These are phyloP conservation scores for Phyllachora maydis DNA, from an alignment of 2,329 filamentous ascomycete species.

Conservation along the genomic window DNA sequence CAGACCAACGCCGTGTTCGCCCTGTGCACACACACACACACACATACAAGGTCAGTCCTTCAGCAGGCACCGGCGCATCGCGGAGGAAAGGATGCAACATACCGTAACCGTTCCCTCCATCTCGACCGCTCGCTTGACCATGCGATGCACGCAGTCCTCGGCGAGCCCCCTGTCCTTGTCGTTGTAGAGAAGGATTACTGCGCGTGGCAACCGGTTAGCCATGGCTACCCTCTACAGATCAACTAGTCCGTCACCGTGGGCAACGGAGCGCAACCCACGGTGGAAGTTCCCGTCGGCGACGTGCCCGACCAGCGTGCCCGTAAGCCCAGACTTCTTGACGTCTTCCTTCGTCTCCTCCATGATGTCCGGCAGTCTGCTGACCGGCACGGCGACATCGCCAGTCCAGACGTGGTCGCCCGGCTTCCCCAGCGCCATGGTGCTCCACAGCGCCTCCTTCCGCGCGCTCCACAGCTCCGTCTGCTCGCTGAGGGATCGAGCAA, in stretches of 20 bases:
- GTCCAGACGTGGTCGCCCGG: constrained; percentile 63
- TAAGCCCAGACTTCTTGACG: constrained; percentile 51
- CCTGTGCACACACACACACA: too few relatives aligned
- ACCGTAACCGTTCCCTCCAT: constrained; percentile 68
- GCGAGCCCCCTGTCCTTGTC: constrained; percentile 45
- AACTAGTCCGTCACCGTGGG: too few relatives aligned
- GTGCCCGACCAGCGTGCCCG: constrained; percentile 51
- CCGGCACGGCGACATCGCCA: constrained; percentile 68
- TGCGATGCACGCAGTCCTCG: constrained; percentile 54
- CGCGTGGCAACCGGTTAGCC: too few relatives aligned
- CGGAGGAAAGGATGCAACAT: constrained; percentile 8
- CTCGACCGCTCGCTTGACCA: constrained; percentile 73
- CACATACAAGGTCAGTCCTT: too few relatives aligned
- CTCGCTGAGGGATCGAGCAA: constrained; percentile 50
- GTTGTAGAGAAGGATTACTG: constrained; percentile 36
- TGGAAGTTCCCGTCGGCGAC: constrained; percentile 54
- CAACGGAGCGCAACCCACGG: too few relatives aligned
- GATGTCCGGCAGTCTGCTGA: constrained; percentile 50
- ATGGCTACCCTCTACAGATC: too few relatives aligned
- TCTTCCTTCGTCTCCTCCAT: constrained; percentile 61
- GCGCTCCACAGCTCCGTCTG: constrained; percentile 65
- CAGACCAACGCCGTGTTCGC: constrained; percentile 67
- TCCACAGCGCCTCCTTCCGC: constrained; percentile 69
- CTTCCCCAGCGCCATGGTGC: constrained; percentile 46
- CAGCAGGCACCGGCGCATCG: too few relatives aligned